phyloP scores from a whole-genome alignment of 2,329 filamentous ascomycete species.

The Diaporthe capsici region DNA sequence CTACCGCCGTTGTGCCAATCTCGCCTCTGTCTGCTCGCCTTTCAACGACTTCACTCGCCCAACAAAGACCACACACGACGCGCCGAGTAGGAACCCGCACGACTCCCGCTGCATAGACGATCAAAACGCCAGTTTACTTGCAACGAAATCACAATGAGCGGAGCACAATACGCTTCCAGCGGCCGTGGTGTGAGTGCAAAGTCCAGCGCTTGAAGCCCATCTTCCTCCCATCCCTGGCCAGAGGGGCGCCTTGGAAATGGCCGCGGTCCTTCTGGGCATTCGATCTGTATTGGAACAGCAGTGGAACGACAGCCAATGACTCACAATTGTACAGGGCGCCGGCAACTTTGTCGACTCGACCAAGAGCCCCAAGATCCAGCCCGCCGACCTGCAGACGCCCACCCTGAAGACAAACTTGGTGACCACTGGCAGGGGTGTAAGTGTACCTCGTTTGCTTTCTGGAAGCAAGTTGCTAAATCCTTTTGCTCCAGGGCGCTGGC shows the following conservation, averaged over 20 bases:
- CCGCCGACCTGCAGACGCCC: slow-evolving; percentile 83
- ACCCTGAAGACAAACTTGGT: slow-evolving; percentile 86
- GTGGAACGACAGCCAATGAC: background rate
- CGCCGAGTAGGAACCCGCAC: background rate
- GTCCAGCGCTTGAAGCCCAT: background rate
- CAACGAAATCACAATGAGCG: slow-evolving; percentile 12
- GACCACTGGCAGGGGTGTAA: slow-evolving; percentile 79
- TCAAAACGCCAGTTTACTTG: background rate
- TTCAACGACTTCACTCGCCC: background rate
- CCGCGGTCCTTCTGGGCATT: slow-evolving; percentile 68
- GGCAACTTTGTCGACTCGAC: slow-evolving; percentile 77
- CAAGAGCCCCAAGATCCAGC: slow-evolving; percentile 61
- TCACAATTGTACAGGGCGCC: slow-evolving; percentile 60
- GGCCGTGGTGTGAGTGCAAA: slow-evolving; percentile 11
- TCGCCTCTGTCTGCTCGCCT: slow-evolving; percentile 26
- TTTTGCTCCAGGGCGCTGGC: slow-evolving; percentile 71
- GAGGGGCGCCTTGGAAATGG: slow-evolving; percentile 49
- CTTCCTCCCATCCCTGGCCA: slow-evolving; percentile 4
- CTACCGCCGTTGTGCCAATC: background rate
- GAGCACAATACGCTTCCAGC: slow-evolving; percentile 12
- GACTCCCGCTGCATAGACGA: background rate
- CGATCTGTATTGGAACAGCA: background rate
- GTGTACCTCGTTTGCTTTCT: background rate
- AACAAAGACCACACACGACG: background rate
- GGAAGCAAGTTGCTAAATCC: background rate